Evolutionary conservation across 2,329 filamentous ascomycete genomes (phyloP), one percentile per base, ranked within the genome.

Genomic region (Aspergillus pseudoviridinutans): DNA sequence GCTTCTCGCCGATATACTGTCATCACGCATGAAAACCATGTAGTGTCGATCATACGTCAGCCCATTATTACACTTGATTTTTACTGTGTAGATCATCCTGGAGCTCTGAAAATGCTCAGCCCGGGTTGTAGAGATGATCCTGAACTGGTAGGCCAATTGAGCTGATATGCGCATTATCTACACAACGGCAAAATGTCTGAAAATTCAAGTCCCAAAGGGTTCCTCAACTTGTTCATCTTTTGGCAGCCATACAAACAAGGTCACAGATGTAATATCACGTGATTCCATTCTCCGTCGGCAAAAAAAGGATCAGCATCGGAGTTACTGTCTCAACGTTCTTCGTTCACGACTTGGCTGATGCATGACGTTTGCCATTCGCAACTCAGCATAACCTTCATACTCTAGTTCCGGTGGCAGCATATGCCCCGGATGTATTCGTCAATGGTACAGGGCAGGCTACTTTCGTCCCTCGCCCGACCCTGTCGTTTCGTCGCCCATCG

Each of bases 401-500:
- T 27, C 56, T 61, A 56, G 57, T 58, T 67, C 66, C 62, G 66
- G 69, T 58, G 68, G 66, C 65, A 58, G 51, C 27, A 24, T 52
- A 55, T 60, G 64, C 64, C 67, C 65, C 66, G 68, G 66, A 72
- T 73, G 69, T 70, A 68, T 70, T 61, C 65, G 64, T 68, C 72
- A 71, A 76, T 77, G 69, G 73, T 70, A 63, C 68, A 66, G 59
- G 65, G 62, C 62, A 65, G 71, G 64, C 68, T 73, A 59, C 66
- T 72, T 56, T 68, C 68, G 61, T 68, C 66, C 50, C 54, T 71
- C 58, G 68, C 65, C 56, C 71, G 68, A 65, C 71, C 72, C 53
- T 74, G 72, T 63, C 72, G 73, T 58, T 66, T 74, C 57, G 64
- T 74, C 60, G 71, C 71, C 54, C 71, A 65, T 60, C 73, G 72